These are phyloP conservation scores for Erodium maritimum DNA, from an alignment of 345 rosid genomes.

Conservation along the genomic window DNA sequence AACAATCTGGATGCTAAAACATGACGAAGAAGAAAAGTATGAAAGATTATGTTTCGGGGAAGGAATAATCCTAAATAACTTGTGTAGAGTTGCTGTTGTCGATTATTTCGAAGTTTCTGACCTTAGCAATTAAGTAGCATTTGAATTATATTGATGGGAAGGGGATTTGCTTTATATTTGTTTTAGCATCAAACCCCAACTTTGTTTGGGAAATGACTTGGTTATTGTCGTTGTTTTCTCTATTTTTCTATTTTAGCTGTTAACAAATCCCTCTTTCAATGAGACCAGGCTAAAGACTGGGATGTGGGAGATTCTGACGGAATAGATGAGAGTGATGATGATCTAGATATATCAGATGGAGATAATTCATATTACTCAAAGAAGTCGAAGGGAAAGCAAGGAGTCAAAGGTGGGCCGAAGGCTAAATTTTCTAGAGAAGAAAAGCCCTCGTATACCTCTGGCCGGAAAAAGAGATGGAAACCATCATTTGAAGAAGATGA, in stretches of 20 bases:
- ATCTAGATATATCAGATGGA: conserved; percentile 52
- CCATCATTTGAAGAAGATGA: conserved; percentile 54
- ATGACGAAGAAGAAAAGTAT: no score
- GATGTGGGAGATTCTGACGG: conserved; percentile 66
- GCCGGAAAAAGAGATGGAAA: conserved; percentile 55
- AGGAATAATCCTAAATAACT: no score
- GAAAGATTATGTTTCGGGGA: no score
- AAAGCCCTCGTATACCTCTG: conserved; percentile 29
- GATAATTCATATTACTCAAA: conserved; percentile 56
- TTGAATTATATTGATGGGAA: no score
- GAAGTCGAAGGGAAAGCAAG: conserved; percentile 53
- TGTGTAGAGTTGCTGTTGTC: no score
- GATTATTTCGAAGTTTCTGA: no score
- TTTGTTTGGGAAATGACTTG: background rate
- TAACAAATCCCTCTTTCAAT: conserved; percentile 4
- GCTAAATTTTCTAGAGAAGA: conserved; percentile 38
- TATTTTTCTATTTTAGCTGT: background rate
- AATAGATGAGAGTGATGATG: conserved; percentile 54
- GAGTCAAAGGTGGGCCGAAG: conserved; percentile 39
- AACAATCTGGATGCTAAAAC: no score
- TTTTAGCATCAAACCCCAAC: no score
- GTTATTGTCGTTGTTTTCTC: background rate
- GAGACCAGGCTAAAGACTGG: conserved; percentile 60
- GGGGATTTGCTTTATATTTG: no score
- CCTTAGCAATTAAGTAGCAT: no score